A percentile compares a stretch with the other conserved stretches of the same genome.
Conservation (phyloP, 2,329 filamentous ascomycete species). For the Hymenoscyphus repandus region DNA sequence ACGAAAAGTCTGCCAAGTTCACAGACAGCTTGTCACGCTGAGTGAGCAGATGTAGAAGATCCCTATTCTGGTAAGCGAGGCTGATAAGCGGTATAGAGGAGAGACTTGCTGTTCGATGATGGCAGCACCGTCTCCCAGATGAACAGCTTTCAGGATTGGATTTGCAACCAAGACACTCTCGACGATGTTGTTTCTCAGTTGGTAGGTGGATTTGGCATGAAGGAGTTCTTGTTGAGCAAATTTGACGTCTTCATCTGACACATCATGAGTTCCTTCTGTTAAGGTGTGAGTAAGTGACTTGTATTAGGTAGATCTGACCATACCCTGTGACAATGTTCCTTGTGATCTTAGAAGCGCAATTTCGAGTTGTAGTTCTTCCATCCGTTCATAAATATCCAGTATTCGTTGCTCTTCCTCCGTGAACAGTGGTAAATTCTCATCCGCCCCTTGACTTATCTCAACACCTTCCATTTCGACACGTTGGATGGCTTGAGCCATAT, state of each 20-base stretch:
- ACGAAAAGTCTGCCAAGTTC: conserved; percentile 53
- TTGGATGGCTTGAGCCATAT: conserved; percentile 1
- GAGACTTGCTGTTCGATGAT: conserved; percentile 60
- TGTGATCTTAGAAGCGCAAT: conserved; percentile 56
- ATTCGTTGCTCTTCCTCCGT: conserved; percentile 62
- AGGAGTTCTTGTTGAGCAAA: conserved; percentile 58
- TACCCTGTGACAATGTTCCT: conserved; percentile 27
- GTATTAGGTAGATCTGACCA: conserved; percentile 2
- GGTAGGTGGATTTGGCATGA: conserved; percentile 64
- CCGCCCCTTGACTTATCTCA: conserved; percentile 13
- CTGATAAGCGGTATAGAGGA: not conserved
- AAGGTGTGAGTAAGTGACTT: conserved; percentile 16
- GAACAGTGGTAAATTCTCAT: conserved; percentile 42
- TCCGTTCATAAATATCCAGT: conserved; percentile 64
- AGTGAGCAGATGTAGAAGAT: conserved; percentile 58
- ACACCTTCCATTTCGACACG: conserved; percentile 25
- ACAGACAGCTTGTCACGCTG: conserved; percentile 64
- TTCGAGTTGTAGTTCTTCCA: conserved; percentile 68
- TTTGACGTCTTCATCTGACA: conserved; percentile 47
- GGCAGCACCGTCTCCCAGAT: conserved; percentile 58
- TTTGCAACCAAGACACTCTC: conserved; percentile 66
- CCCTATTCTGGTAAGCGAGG: conserved; percentile 18
- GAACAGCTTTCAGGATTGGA: conserved; percentile 72
- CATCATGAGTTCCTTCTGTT: conserved; percentile 20
- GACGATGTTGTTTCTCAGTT: conserved; percentile 63